phyloP scores from a whole-genome alignment of 1,284 basidiomycete genomes.

The Irpex sp. region DNA sequence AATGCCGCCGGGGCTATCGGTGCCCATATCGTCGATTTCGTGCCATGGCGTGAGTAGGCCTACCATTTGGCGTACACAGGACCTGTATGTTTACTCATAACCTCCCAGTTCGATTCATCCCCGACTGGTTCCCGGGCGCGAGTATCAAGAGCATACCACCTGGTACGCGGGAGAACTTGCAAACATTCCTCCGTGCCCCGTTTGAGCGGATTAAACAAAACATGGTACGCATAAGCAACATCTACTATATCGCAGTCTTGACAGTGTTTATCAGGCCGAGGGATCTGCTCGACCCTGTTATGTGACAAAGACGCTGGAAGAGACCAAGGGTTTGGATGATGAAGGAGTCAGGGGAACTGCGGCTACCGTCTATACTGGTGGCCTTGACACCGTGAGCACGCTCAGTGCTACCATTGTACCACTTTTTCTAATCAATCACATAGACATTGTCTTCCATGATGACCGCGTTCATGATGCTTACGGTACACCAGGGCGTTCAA shows the following conservation, averaged over 20 bases:
- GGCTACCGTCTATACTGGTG: not conserved
- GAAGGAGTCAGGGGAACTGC: constrained; percentile 1
- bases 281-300: constrained; percentile 1
- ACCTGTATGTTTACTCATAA: not conserved
- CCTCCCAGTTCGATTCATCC: constrained; percentile 12
- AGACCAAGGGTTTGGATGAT: not conserved
- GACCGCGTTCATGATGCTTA: constrained; percentile 27
- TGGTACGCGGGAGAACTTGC: not conserved
- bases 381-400: not conserved
- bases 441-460: constrained; percentile 12
- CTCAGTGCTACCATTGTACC: not conserved
- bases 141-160: constrained; percentile 10
- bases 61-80: not conserved
- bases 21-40: not conserved
- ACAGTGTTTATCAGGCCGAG: not conserved
- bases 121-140: constrained; percentile 16
- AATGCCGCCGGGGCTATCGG: not conserved
- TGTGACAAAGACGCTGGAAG: not conserved
- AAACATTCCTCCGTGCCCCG: not conserved
- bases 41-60: not conserved
- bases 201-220: not conserved
- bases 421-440: not conserved
- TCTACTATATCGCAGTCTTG: not conserved
- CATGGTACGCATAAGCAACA: not conserved
- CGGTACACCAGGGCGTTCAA: constrained; percentile 27